These are phyloP conservation scores for Monilinia aucupariae DNA, from an alignment of 2,329 filamentous ascomycete species.

Conservation along the genomic window DNA sequence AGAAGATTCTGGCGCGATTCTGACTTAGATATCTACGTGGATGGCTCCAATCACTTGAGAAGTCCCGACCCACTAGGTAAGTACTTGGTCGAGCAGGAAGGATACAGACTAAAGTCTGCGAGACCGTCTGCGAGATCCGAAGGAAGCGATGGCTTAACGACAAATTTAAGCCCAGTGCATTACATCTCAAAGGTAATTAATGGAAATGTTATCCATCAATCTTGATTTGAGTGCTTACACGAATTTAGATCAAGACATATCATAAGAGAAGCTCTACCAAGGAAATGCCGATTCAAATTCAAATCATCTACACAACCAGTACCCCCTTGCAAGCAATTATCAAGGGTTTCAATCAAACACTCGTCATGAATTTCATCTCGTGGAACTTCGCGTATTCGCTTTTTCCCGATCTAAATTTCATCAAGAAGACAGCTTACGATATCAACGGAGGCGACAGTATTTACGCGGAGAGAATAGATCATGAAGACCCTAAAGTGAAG, in stretches of 20 bases:
- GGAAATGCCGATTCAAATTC: neutral
- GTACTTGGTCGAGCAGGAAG: neutral
- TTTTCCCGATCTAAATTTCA: neutral
- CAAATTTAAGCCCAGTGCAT: neutral
- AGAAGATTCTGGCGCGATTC: conserved; percentile 13
- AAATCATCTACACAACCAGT: neutral
- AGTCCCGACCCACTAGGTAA: neutral
- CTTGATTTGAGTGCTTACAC: neutral
- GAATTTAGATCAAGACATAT: neutral
- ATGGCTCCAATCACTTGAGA: neutral
- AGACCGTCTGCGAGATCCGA: neutral
- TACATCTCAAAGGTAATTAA: neutral
- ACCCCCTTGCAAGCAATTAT: neutral
- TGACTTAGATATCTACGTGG: conserved; percentile 17
- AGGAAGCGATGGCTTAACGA: neutral
- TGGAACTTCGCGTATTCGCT: conserved; percentile 2
- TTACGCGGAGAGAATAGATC: neutral
- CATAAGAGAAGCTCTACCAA: neutral
- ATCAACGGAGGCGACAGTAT: neutral
- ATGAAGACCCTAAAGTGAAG: neutral
- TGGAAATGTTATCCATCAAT: neutral
- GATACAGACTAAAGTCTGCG: no score
- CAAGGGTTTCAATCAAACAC: neutral
- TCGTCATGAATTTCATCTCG: conserved; percentile 2
- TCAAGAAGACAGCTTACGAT: neutral